Base-by-base conservation (phyloP, 2,329 filamentous ascomycete genomes). In the Periglandula ipomoeae region DNA sequence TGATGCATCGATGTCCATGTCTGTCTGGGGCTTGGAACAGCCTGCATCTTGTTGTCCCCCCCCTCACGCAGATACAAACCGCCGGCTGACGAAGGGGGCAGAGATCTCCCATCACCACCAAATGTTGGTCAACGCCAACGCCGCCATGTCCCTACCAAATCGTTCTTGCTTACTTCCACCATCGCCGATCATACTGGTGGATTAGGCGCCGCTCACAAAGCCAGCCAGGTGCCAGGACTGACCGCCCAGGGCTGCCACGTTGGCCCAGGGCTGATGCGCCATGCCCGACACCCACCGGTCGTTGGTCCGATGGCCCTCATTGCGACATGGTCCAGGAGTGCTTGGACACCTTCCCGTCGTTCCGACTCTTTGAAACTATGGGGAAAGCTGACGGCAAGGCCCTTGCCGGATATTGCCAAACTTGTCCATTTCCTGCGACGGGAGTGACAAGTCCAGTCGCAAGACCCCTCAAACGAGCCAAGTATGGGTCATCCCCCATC, bases 151-250 rank as follows among this genome's bases (percentile, higher is more conserved):
- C 27, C 10, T 8, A 9, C 5, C 2, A 32, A n/a, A 44, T 5
- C 8, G 13, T 30, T 13, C n/a, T 27, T 20, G 13, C 9, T 22
- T n/a, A 34, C 26, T 40, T 10, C 11, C 27, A 23, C 26, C 20
- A 30, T 41, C 23, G 35, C 45, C 13, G 24, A 41, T 46, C 39
- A 37, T 37, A 42, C 47, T 42, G 47, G 42, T 41, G 35, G 37
- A 46, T 35, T 42, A 45, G 41, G 41, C 45, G 45, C 45, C 45
- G 37, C 23, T 42, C 46, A 45, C 23, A 26, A 38, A 48, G 49
- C 40, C 41, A 40, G 19, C 46, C 46, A 17, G 19, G 37, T n/a
- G n/a, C 6, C 30, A 32, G 30, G 30, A 32, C 30, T 30, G 27
- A 30, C 27, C 27, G 30, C 5, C 23, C 22, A 20, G 32, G 11